Percentiles rank a stretch among this genome's conserved stretches.
These are phyloP conservation scores for Dipodascus albidus DNA, from an alignment of 805 yeast species.

Conservation along the genomic window DNA sequence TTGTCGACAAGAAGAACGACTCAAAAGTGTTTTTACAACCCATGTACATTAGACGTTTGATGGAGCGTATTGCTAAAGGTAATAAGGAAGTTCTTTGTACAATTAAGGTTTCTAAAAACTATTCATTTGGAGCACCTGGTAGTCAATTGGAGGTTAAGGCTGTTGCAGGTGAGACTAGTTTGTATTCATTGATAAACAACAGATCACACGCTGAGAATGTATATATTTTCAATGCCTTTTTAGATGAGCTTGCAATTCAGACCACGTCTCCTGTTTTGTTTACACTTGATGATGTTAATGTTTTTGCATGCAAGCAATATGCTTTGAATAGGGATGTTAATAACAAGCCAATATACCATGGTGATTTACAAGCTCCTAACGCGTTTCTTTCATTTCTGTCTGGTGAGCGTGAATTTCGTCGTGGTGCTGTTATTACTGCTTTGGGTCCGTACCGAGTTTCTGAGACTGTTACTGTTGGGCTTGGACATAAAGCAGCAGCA, in stretches of 20 bases:
- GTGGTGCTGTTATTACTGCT: conserved; percentile 57
- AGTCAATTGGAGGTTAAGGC: neutral
- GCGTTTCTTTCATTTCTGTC: conserved; percentile 41
- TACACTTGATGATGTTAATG: conserved; percentile 66
- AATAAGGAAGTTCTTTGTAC: conserved; percentile 32
- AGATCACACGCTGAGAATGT: conserved; percentile 12
- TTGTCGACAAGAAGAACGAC: conserved; percentile 36
- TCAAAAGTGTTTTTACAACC: conserved; percentile 58
- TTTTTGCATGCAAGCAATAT: conserved; percentile 40
- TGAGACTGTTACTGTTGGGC: conserved; percentile 48
- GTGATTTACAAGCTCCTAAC: conserved; percentile 53
- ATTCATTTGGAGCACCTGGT: conserved; percentile 20
- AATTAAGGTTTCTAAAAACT: conserved; percentile 26
- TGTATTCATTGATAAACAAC: conserved; percentile 3
- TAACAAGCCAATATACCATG: conserved; percentile 44
- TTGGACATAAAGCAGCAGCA: conserved; percentile 35
- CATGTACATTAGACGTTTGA: conserved; percentile 53
- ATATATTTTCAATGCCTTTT: conserved; percentile 39
- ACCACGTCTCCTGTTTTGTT: conserved; percentile 44
- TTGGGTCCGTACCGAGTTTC: conserved; percentile 39
- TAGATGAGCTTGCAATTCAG: conserved; percentile 46
- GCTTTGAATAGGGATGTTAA: conserved; percentile 51
- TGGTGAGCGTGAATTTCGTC: conserved; percentile 44
- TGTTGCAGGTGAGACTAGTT: neutral
- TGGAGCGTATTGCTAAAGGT: conserved; percentile 38